A percentile compares a stretch with the other conserved stretches of the same genome.
Conservation (phyloP, 495 filamentous ascomycete species). For the Penicillium canariense region DNA sequence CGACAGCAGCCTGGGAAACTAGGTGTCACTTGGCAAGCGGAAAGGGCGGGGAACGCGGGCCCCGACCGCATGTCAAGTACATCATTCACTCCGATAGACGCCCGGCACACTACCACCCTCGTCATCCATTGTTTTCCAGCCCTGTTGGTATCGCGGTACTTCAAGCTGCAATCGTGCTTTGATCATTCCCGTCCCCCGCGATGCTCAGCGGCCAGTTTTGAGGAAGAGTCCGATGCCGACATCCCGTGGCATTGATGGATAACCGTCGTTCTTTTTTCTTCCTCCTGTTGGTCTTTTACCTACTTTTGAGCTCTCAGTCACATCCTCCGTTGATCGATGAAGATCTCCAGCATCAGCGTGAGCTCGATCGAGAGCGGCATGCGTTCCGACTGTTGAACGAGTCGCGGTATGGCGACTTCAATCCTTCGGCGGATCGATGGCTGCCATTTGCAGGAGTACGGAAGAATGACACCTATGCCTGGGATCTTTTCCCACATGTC, state of each 20-base stretch:
- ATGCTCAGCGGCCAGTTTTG: constrained; percentile 26
- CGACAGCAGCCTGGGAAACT: constrained; percentile 3
- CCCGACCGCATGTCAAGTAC: constrained; percentile 30
- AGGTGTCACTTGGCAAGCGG: constrained; percentile 12
- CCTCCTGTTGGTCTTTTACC: constrained; percentile 49
- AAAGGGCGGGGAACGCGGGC: constrained; percentile 23
- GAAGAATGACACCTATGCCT: constrained; percentile 69
- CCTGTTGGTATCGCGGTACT: constrained; percentile 1
- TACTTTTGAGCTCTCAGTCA: constrained; percentile 46
- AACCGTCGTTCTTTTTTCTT: constrained; percentile 51
- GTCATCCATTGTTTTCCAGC: constrained; percentile 26
- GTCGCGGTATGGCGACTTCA: constrained; percentile 72
- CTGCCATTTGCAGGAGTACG: constrained; percentile 77
- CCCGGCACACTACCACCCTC: constrained; percentile 19
- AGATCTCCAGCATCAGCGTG: constrained; percentile 43
- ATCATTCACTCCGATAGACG: constrained; percentile 37
- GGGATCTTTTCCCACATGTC: constrained; percentile 59
- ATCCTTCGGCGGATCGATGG: constrained; percentile 56
- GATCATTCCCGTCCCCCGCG: constrained; percentile 12
- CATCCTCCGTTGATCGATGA: constrained; percentile 47
- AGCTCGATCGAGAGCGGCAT: constrained; percentile 50
- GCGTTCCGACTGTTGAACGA: constrained; percentile 66
- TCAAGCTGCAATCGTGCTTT: background rate
- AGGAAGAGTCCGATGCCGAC: constrained; percentile 34
- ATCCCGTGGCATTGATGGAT: constrained; percentile 43